Evolutionary conservation across 2,329 filamentous ascomycete genomes (phyloP).

Genomic region (Akanthomyces dipterigenus): DNA sequence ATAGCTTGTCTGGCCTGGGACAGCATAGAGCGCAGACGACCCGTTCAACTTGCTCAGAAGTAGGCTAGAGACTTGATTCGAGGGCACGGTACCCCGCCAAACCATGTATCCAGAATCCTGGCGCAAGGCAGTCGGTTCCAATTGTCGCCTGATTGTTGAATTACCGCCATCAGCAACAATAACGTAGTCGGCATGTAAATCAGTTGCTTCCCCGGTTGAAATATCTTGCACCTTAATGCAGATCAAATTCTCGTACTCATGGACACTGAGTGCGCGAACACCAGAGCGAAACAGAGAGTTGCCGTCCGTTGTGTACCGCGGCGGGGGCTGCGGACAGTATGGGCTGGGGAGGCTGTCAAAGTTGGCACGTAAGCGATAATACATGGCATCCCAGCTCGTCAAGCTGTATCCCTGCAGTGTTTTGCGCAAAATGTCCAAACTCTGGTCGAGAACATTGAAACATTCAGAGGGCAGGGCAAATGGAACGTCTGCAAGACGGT

Average conservation of each 20-base stretch:
- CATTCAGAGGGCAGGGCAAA: not conserved
- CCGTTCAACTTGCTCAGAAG: not conserved
- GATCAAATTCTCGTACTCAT: not conserved
- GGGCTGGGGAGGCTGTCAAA: not conserved
- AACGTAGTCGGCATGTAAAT: not conserved
- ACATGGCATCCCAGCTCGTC: not conserved
- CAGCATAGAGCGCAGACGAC: not conserved
- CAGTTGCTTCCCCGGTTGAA: not conserved
- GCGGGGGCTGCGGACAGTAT: not conserved
- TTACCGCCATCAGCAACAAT: not conserved
- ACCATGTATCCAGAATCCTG: not conserved
- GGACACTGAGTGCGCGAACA: not conserved
- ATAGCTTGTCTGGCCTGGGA: not conserved
- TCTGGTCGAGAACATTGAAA: not conserved
- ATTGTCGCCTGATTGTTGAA: not conserved
- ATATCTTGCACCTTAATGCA: not conserved
- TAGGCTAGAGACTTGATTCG: not conserved
- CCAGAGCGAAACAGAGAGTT: not conserved
- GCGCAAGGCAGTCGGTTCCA: not conserved
- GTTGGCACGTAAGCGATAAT: conserved; percentile 1
- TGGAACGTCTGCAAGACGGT: not conserved
- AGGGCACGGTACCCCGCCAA: not conserved
- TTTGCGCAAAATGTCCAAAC: not conserved
- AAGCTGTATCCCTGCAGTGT: not conserved
- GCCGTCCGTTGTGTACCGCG: not conserved